Evolutionary conservation across 129 eudicot genomes (phyloP), one percentile per base, ranked within the genome.

Genomic region (Dittrichia graveolens): DNA sequence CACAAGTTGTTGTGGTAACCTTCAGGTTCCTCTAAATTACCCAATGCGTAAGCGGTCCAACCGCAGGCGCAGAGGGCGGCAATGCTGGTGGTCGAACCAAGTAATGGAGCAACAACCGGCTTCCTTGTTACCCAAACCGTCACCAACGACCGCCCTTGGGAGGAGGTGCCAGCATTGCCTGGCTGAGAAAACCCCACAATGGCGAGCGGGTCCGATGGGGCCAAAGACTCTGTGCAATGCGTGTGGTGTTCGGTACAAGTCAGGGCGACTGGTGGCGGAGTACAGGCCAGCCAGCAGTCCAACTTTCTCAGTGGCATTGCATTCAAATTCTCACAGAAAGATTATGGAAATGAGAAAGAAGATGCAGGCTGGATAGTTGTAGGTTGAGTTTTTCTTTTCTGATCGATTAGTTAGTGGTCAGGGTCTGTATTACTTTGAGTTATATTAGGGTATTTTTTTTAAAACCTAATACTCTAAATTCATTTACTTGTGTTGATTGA

Each of bases 161-260:
- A 65, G 93, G 79, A 80, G 82, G 83, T 90, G 96, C 78, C 83
- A 78, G 61, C 96, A 90, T 83, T 90, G 96, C 79, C 75, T 69
- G 11, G 85, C 88, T 16, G 92, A 88, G 67, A 80, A 88, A 83
- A 88, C 92, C 1, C 95, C 96, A 19, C 96, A 90, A 68, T 90
- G 96, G 96, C 83, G 96, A 52, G 96, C 87, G 0, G 96, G 96
- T 24, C 96, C 96, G 3, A 84, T 84, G 96, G 96, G 96, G 8
- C 96, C 96, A 0, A 90, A 90, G 67, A 90, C 96, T 0, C 71
- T 90, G 63, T 90, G 96, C 72, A 90, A 90, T 64, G 96, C 96
- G 10, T 90, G 96, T 47, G 96, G 96, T 53, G 96, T 90, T 34
- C 82, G 96, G 82, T 90, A 82, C 72, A 90, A 90, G 85, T 90